phyloP scores from a whole-genome alignment of 129 eudicot species.

The Lactuca sativa region DNA sequence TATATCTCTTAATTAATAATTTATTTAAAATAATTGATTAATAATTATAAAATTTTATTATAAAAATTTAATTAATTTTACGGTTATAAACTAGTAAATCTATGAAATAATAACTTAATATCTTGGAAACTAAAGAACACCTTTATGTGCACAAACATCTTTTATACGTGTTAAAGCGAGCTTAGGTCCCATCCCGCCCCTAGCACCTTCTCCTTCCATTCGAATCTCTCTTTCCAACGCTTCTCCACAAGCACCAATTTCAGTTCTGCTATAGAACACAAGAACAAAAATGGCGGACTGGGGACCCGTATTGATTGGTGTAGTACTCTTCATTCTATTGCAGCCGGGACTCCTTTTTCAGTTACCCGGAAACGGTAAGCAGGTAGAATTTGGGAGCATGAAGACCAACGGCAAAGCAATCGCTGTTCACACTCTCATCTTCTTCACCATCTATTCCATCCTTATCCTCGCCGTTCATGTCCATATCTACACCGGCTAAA shows the following conservation, averaged over 20 bases:
- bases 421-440: conserved; percentile 83
- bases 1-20: too few species aligned
- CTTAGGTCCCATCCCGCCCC: not conserved
- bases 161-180: not conserved
- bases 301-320: conserved; percentile 95
- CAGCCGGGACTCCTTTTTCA: conserved; percentile 82
- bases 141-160: not conserved
- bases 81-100: too few species aligned
- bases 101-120: too few species aligned
- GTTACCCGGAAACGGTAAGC: conserved; percentile 71
- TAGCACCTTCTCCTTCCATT: not conserved
- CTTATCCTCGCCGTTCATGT: conserved; percentile 76
- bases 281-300: conserved; percentile 67
- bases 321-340: conserved; percentile 74
- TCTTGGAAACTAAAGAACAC: not conserved
- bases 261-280: not conserved
- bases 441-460: conserved; percentile 75
- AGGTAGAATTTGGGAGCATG: conserved; percentile 83
- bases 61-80: too few species aligned
- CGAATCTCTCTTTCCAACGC: not conserved
- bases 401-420: conserved; percentile 96
- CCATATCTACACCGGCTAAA: conserved; percentile 85
- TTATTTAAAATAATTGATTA: too few species aligned
- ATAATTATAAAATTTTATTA: too few species aligned
- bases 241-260: not conserved